Base-by-base conservation (phyloP, 257 asterid genomes). In the Capsicum rhomboideum region DNA sequence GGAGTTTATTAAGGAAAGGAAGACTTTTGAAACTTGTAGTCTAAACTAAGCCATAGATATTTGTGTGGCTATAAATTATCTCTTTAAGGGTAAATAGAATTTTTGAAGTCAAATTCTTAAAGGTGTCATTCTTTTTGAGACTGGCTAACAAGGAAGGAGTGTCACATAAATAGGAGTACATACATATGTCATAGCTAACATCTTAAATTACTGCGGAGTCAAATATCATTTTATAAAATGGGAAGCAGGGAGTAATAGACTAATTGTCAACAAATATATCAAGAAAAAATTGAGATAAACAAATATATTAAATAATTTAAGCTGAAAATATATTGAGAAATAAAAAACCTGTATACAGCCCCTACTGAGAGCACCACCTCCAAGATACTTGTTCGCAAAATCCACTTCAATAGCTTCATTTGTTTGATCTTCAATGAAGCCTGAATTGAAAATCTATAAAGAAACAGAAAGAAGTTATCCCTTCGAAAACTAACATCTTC, bases 321-420 rank as follows among this genome's bases (percentile, higher is more conserved):
- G 16, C 55, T 42, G 66, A 71, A 85, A 61, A 46, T 28, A n/a
- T 17, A 23, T 29, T 2, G 29, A 31, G 63, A 28, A 49, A 80
- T 55, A 68, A 69, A 26, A 50, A 81, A 87, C 92, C 92, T 96
- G 99, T 59, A 96, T 93, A 88, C 98, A 94, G 69, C 99, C 99
- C 44, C 88, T 84, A 59, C 53, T n/a, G 20, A 96, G 98, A 83
- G 95, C 97, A 78, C 99, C 99, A 86, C 99, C 99, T 68, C 99
- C 99, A 26, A 96, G 83, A 88, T 85, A 91, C 87, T 89, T 91
- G 86, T 94, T 96, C 46, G 99, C 99, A 72, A 96, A 94, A 89
- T 96, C 99, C 75, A 94, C 98, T 89, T 94, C 98, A 79, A 96
- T 89, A 83, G 94, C 95, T 84, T 93, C 97, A 40, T 53, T 55